Evolutionary conservation across 2,329 filamentous ascomycete genomes (phyloP).

Genomic region (Trichoderma endophyticum): DNA sequence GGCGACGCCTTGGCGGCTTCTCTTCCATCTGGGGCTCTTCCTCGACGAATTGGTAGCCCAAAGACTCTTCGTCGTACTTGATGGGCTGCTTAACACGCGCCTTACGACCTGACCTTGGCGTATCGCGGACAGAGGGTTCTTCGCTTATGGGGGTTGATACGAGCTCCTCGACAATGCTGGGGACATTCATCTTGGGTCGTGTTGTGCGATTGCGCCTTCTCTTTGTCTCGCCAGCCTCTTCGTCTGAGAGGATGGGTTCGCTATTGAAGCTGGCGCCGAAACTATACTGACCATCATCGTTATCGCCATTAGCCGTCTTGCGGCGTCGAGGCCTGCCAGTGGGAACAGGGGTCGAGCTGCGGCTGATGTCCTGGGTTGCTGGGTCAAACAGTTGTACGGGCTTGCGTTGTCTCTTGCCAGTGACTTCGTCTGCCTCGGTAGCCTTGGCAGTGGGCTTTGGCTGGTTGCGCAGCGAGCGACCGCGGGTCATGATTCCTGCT

Average conservation of each 20-base stretch:
- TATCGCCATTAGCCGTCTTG: slow-evolving; percentile 31
- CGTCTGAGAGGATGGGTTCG: slow-evolving; percentile 31
- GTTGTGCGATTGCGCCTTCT: slow-evolving; percentile 33
- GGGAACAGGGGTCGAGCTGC: slow-evolving; percentile 48
- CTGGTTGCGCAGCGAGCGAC: slow-evolving; percentile 54
- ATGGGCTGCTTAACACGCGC: slow-evolving; percentile 27
- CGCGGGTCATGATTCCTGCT: slow-evolving; percentile 48
- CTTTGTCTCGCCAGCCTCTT: slow-evolving; percentile 25
- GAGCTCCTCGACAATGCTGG: slow-evolving; percentile 28
- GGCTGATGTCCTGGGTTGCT: slow-evolving; percentile 49
- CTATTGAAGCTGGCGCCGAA: slow-evolving; percentile 35
- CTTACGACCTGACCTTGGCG: slow-evolving; percentile 26
- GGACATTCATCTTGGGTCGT: slow-evolving; percentile 27
- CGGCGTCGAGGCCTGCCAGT: slow-evolving; percentile 33
- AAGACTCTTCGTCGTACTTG: slow-evolving; percentile 30
- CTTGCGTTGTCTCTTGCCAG: slow-evolving; percentile 53
- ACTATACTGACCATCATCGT: slow-evolving; percentile 28
- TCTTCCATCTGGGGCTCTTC: slow-evolving; percentile 25
- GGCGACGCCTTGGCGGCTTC: slow-evolving; percentile 33
- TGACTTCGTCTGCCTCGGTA: slow-evolving; percentile 51
- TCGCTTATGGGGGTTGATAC: slow-evolving; percentile 19
- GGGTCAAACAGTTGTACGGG: slow-evolving; percentile 51
- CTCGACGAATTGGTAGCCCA: slow-evolving; percentile 27
- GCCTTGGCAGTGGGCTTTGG: slow-evolving; percentile 57
- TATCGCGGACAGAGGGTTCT: slow-evolving; percentile 6